phyloP scores from a whole-genome alignment of 1,284 basidiomycete species.

The Hemileccinum hortonii region DNA sequence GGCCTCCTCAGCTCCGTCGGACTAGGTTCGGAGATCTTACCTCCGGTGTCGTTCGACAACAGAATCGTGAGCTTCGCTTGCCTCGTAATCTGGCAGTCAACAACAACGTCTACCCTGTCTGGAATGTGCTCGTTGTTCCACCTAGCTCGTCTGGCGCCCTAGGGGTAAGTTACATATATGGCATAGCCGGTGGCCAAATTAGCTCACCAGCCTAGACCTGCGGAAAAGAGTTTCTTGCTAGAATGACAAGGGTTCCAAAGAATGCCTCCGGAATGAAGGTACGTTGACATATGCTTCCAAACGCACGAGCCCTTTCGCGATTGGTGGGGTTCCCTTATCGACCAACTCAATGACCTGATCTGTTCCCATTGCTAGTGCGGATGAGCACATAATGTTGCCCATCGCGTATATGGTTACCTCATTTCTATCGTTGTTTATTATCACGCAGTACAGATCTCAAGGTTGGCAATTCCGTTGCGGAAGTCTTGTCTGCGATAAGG shows the following conservation, averaged over 20 bases:
- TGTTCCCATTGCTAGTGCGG: neutral
- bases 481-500: conserved; percentile 25
- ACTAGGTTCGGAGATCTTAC: neutral
- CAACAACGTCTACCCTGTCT: conserved; percentile 1
- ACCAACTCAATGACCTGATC: conserved; percentile 3
- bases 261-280: conserved; percentile 15
- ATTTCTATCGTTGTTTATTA: neutral
- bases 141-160: neutral
- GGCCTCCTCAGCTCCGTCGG: neutral
- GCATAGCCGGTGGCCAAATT: conserved; percentile 24
- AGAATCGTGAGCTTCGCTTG: conserved; percentile 4
- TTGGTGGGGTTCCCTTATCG: conserved; percentile 24
- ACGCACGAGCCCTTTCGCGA: conserved; percentile 23
- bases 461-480: neutral
- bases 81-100: neutral
- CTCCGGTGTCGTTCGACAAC: conserved; percentile 2
- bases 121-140: conserved; percentile 1
- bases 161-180: neutral
- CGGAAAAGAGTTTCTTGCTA: neutral
- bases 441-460: conserved; percentile 1
- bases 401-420: conserved; percentile 4
- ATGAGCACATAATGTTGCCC: conserved; percentile 6
- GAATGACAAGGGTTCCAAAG: conserved; percentile 6
- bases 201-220: conserved; percentile 8
- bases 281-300: conserved; percentile 6